Evolutionary conservation across 306 rosid species (phyloP), one percentile per base, ranked within the genome.

Genomic region (Abrus pulchellus): DNA sequence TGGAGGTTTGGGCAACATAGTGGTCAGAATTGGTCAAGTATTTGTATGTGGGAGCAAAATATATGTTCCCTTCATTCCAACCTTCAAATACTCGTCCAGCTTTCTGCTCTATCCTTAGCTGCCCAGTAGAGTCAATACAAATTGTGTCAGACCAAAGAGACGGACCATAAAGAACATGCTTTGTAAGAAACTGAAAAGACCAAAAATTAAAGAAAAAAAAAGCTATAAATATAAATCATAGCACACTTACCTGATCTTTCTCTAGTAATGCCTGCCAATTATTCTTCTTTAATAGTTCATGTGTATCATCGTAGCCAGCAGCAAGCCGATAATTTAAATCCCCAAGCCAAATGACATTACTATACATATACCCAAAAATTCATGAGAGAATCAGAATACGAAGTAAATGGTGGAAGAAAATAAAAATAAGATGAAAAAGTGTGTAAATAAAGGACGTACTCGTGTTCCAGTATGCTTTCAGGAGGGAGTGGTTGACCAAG

Each of bases 271-370:
- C 85, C 72, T 89, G 86, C 97, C 95, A 95, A 85, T 95, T 88
- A 32, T 86, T 88, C 62, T 85, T 90, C 83, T 86, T 82, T n/a
- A 95, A 75, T 33, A 91, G 90, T 73, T 93, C 90, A 36, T 82
- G 83, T 2, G 92, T 90, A 59, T 91, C 92, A 11, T 66, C 92
- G 3, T 76, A 87, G 36, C 89, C 85, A 47, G 88, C 75, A 3
- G 89, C 88, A 7, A 95, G 89, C 66, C 99, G 95, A 80, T 95
- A 95, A 68, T 95, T 95, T 77, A 95, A 82, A 87, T 95, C 99
- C 72, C 98, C 99, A n/a, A 93, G 95, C 98, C 98, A 95, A 59
- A 95, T 88, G 30, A 95, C 55, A 85, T 93, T 89, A 71, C 97
- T 94, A 85, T 49, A 75, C 6, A 81, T 2, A 80, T 14, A 12